Conservation (phyloP, 169 alveolate genomes). For the Plasmodium gallinaceum region DNA sequence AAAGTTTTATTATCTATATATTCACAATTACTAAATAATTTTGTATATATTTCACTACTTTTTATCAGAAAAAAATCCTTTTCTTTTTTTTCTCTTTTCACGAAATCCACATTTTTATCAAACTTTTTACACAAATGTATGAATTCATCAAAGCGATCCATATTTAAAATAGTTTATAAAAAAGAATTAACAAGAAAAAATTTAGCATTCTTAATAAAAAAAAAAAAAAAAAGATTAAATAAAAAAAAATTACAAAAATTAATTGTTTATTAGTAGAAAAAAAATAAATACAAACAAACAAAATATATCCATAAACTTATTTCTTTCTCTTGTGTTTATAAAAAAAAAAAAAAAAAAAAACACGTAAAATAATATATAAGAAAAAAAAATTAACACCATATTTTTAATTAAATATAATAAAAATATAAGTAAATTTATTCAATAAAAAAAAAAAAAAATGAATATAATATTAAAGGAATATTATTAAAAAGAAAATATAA, state of each 20-base stretch:
- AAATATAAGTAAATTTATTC: neutral
- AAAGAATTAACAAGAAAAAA: neutral
- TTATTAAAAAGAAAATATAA: no score
- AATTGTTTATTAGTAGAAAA: neutral
- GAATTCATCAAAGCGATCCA: conserved; percentile 70
- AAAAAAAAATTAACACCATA: neutral
- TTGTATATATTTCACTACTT: conserved; percentile 57
- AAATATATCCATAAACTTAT: no score
- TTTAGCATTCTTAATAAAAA: neutral
- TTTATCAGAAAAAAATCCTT: conserved; percentile 42
- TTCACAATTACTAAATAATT: conserved; percentile 39
- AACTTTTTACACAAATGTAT: conserved; percentile 38
- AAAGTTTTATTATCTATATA: conserved; percentile 60
- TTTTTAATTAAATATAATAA: neutral
- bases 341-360: no score
- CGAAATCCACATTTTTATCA: conserved; percentile 22
- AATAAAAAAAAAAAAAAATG: no score
- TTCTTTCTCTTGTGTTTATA: no score
- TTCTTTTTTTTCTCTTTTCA: conserved; percentile 9
- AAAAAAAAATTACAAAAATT: neutral
- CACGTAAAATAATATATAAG: neutral
- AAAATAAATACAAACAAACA: no score
- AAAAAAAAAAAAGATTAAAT: neutral
- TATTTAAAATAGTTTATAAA: neutral
- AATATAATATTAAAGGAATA: no score